Base-by-base conservation (phyloP, 208 protist genomes). In the Strigomonas culicis region DNA sequence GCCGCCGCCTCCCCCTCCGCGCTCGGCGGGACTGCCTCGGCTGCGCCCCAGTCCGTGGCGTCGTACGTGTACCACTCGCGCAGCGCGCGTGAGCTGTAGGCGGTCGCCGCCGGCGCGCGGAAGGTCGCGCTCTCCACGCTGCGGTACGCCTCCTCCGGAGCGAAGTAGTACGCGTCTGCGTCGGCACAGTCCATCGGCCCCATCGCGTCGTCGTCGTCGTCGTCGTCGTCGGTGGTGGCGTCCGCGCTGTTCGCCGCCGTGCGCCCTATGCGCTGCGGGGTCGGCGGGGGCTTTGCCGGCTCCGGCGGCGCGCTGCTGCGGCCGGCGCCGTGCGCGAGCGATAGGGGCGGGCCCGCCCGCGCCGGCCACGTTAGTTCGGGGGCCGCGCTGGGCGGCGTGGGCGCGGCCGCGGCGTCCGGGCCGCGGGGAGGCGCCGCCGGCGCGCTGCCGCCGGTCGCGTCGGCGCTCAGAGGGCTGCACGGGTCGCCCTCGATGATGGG, bases 171-270 rank as follows among this genome's bases (percentile, higher is more conserved):
- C 31, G 69, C 49, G 24, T 71, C 77, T 17, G 79, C 79, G 31
- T 85, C 79, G 0, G 72, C 79, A 43, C 79, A 85, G 72, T 85
- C 79, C 72, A 85, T 74, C 13, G 79, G 66, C 17, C 72, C 72
- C 28, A 85, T 39, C 39, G 69, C 71, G 47, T 43, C 50, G 8
- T 57, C 70, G 10, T 41, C 65, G 13, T 27, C 19, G 57, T 6
- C 39, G 13, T 22, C 31, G 6, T 39, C 31, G 39, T 19, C 19
- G 27, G 10, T 4, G 10, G 15, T 13, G 27, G 25, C 52, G 4
- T 24, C 15, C 13, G 4, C 15, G 15, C 13, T 25, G 36, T 52
- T 22, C 17, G 7, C 60, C n/a, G n/a, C n/a, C n/a, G n/a, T n/a
- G n/a, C n/a, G n/a, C n/a, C n/a, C n/a, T n/a, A n/a, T n/a, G n/a